phyloP scores from a whole-genome alignment of 306 rosid genomes.

The Cyamopsis tetragonoloba region DNA sequence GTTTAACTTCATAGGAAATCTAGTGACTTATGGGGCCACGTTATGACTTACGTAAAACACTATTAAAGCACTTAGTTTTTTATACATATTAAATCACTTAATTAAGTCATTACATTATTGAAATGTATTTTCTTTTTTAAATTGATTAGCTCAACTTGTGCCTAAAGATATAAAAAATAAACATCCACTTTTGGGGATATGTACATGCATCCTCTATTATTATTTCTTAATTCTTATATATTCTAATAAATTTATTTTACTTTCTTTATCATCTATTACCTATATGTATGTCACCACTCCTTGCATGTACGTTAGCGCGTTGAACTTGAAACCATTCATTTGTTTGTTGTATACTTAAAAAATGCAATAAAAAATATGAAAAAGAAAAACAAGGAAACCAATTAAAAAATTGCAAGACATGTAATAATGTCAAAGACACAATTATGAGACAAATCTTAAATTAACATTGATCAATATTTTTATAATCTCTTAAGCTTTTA shows the following conservation, averaged over 20 bases:
- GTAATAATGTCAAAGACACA: conserved; percentile 32
- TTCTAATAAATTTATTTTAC: not conserved
- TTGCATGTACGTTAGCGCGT: not conserved
- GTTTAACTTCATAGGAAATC: conserved; percentile 5
- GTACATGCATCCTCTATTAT: conserved; percentile 17
- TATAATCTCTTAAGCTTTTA: not conserved
- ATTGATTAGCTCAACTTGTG: conserved; percentile 3
- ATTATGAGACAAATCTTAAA: conserved; percentile 12
- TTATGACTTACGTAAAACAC: not conserved
- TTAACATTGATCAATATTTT: not conserved
- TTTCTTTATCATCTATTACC: conserved; percentile 16
- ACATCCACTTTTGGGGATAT: conserved; percentile 26
- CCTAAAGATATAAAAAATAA: conserved; percentile 14
- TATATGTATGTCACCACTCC: not conserved
- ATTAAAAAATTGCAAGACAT: conserved; percentile 1
- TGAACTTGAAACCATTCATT: conserved; percentile 4
- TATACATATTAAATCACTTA: not conserved
- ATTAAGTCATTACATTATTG: not conserved
- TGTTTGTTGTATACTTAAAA: not conserved
- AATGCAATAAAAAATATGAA: not conserved
- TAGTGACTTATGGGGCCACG: not conserved
- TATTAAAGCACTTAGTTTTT: no score
- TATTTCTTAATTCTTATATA: not conserved
- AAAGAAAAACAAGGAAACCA: conserved; percentile 10
- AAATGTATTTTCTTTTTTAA: no score